Conservation (phyloP, 2,329 filamentous ascomycete genomes). For the Domatiomyces catenatus region DNA sequence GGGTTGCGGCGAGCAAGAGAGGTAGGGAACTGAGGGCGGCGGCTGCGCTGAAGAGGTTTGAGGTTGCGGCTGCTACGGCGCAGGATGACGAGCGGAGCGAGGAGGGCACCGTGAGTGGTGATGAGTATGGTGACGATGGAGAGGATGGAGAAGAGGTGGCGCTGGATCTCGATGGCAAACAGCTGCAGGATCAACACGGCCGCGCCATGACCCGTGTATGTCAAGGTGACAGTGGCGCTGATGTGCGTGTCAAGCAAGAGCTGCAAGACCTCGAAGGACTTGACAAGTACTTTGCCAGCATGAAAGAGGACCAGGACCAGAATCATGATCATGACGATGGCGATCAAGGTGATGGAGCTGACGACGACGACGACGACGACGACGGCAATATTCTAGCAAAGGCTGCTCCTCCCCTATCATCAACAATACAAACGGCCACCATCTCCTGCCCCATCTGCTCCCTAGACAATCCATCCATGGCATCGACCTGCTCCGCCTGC, state of each 20-base stretch:
- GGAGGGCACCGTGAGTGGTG: constrained; percentile 24
- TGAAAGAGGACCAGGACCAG: background rate
- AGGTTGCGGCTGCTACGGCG: constrained; percentile 27
- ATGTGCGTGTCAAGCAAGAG: constrained; percentile 45
- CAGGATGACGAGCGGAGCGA: constrained; percentile 24
- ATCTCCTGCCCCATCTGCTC: constrained; percentile 50
- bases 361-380: background rate
- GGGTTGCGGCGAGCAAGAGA: constrained; percentile 58
- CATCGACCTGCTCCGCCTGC: constrained; percentile 52
- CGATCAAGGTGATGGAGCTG: background rate
- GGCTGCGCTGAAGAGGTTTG: constrained; percentile 61
- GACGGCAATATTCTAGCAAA: no score
- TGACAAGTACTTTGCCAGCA: constrained; percentile 13
- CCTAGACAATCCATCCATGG: constrained; percentile 40
- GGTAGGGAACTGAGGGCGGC: constrained; percentile 62
- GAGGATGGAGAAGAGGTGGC: constrained; percentile 35
- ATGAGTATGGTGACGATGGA: constrained; percentile 21
- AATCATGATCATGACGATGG: background rate
- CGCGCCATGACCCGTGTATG: constrained; percentile 58
- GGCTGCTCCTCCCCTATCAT: background rate
- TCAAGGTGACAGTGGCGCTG: constrained; percentile 49
- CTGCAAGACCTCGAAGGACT: constrained; percentile 49
- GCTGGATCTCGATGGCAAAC: constrained; percentile 49
- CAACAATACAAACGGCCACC: constrained; percentile 1
- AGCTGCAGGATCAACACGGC: constrained; percentile 51